Conservation (phyloP, 345 rosid genomes). For the Brassica rapa region DNA sequence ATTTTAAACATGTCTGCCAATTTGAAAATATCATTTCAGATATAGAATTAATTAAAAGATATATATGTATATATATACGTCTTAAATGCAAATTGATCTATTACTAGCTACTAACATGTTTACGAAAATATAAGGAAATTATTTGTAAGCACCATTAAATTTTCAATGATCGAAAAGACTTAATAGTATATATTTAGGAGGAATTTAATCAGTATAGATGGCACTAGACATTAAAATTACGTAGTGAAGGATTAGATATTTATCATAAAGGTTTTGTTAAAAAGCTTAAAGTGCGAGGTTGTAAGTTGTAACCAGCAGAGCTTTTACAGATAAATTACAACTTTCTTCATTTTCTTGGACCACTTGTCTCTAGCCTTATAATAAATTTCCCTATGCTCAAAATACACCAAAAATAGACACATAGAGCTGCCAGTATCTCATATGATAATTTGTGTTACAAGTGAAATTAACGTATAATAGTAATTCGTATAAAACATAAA, state of each 20-base stretch:
- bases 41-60: neutral
- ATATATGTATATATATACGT: neutral
- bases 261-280: slow-evolving; percentile 1
- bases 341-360: slow-evolving; percentile 22
- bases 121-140: neutral
- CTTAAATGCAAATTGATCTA: neutral
- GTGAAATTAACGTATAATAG: neutral
- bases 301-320: slow-evolving; percentile 36
- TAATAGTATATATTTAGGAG: neutral
- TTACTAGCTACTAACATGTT: neutral
- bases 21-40: neutral
- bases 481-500: neutral
- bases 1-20: neutral
- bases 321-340: slow-evolving; percentile 37
- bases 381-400: neutral
- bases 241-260: slow-evolving; percentile 13
- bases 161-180: neutral
- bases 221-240: neutral
- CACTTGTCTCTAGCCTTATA: slow-evolving; percentile 29
- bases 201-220: neutral
- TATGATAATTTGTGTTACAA: neutral
- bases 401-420: slow-evolving; percentile 1
- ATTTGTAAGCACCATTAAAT: neutral
- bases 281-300: slow-evolving; percentile 33
- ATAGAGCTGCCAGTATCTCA: slow-evolving; percentile 8